Evolutionary conservation across 805 yeast species (phyloP).

Genomic region (Middelhovenomyces tepae): DNA sequence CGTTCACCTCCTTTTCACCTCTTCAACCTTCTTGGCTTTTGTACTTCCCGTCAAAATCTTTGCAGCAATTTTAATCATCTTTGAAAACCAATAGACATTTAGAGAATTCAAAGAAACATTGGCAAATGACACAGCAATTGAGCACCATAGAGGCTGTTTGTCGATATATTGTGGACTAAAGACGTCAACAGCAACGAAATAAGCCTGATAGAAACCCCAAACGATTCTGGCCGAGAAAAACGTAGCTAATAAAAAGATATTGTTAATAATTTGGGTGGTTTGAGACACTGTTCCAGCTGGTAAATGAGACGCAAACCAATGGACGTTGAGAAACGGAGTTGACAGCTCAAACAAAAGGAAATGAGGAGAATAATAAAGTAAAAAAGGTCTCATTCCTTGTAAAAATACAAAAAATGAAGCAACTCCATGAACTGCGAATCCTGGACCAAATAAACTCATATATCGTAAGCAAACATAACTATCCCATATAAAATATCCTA

Average conservation of each 20-base stretch:
- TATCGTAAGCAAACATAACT: conserved; percentile 54
- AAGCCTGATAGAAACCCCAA: conserved; percentile 80
- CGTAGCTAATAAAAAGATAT: conserved; percentile 53
- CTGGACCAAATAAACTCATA: conserved; percentile 64
- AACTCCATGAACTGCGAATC: conserved; percentile 74
- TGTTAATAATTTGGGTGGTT: conserved; percentile 53
- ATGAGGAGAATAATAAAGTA: conserved; percentile 72
- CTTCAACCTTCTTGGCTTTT: conserved; percentile 14
- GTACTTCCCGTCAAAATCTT: conserved; percentile 38
- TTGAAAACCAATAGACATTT: conserved; percentile 79
- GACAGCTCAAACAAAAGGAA: conserved; percentile 81
- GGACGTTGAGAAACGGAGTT: conserved; percentile 89
- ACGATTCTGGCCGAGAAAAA: conserved; percentile 73
- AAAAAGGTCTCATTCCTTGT: conserved; percentile 58
- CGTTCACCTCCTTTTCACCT: no score
- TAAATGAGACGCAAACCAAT: conserved; percentile 80
- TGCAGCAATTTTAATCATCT: conserved; percentile 71
- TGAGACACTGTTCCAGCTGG: conserved; percentile 59
- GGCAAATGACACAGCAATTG: conserved; percentile 42
- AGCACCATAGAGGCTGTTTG: conserved; percentile 38
- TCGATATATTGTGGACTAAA: conserved; percentile 19
- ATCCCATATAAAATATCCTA: conserved; percentile 94
- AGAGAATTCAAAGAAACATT: conserved; percentile 58
- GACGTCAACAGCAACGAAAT: conserved; percentile 40
- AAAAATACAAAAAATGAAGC: conserved; percentile 72